These are phyloP conservation scores for Hypoxylon sp. DNA, from an alignment of 2,329 filamentous ascomycete species.

Conservation along the genomic window DNA sequence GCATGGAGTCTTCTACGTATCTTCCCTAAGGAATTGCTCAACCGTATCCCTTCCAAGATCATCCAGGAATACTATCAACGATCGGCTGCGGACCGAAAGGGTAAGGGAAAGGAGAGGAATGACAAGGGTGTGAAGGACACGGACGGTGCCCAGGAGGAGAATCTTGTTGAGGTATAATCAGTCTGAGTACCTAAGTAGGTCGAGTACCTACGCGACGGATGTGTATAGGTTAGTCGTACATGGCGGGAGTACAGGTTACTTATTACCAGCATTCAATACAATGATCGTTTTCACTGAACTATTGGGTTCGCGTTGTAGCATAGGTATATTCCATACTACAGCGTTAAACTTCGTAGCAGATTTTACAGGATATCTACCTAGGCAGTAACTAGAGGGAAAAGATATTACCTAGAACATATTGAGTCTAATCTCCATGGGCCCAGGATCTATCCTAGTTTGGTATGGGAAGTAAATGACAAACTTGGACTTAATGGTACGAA, in stretches of 20 bases:
- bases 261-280: slow-evolving; percentile 47
- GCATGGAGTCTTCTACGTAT: slow-evolving; percentile 97
- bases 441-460: background rate
- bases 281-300: slow-evolving; percentile 32
- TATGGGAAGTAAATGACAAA: background rate
- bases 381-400: background rate
- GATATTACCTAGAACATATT: background rate
- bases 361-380: background rate
- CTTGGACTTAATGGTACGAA: background rate
- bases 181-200: slow-evolving; percentile 18
- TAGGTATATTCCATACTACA: background rate
- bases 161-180: slow-evolving; percentile 71
- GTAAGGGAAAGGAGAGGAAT: slow-evolving; percentile 69
- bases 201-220: slow-evolving; percentile 25
- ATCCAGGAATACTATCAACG: slow-evolving; percentile 88
- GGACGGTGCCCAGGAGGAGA: slow-evolving; percentile 66
- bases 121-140: slow-evolving; percentile 61
- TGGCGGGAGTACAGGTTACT: slow-evolving; percentile 46
- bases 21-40: slow-evolving; percentile 97
- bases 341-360: background rate
- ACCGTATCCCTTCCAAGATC: slow-evolving; percentile 89
- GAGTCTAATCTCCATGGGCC: background rate
- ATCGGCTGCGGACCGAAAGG: slow-evolving; percentile 73
- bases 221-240: slow-evolving; percentile 51
- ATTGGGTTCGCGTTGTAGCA: background rate